Evolutionary conservation across 345 rosid species (phyloP).

Genomic region (Eucalyptus victrix): DNA sequence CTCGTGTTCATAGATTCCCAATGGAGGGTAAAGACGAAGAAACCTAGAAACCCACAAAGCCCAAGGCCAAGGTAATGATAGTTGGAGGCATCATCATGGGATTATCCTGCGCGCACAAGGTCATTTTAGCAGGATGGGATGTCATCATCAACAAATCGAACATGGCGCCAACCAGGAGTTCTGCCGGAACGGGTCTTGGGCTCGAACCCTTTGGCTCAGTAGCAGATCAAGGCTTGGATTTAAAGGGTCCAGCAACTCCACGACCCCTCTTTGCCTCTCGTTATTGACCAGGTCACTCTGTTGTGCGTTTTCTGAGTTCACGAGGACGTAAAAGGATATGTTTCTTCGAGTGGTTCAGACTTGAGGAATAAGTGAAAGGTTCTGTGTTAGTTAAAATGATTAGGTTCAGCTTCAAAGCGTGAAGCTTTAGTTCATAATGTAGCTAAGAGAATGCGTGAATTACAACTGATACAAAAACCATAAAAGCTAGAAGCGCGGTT

Average conservation of each 20-base stretch:
- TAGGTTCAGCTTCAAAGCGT: background rate
- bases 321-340: background rate
- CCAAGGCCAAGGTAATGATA: conserved; percentile 1
- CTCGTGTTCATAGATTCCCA: background rate
- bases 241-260: background rate
- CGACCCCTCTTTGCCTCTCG: background rate
- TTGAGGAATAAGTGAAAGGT: background rate
- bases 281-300: background rate
- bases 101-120: background rate
- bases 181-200: background rate
- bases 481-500: background rate
- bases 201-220: background rate
- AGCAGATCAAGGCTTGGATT: background rate
- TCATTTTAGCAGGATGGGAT: background rate
- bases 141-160: background rate
- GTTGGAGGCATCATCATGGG: conserved; percentile 11
- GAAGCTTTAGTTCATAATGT: background rate
- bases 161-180: background rate
- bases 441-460: background rate
- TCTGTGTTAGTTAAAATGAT: background rate
- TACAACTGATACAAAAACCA: background rate
- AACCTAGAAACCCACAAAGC: background rate
- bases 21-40: too few relatives aligned
- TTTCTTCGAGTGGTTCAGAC: background rate
- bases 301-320: background rate